Evolutionary conservation across 768 basidiomycete species (phyloP).

Genomic region (Amanita thiersii): DNA sequence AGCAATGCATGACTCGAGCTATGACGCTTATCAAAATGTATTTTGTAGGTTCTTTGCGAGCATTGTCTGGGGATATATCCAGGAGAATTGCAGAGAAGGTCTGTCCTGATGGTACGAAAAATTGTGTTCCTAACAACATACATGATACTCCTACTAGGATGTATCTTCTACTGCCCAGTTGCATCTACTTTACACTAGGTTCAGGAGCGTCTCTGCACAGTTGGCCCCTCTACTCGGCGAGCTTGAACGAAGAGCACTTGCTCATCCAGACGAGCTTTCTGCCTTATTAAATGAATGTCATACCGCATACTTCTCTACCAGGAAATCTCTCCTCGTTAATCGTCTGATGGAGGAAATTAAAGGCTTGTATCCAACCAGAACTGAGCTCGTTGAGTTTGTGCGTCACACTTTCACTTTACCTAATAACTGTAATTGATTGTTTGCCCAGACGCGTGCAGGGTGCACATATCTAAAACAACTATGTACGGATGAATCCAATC

Average conservation of each 20-base stretch:
- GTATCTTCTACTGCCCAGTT: slow-evolving; percentile 72
- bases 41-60: slow-evolving; percentile 79
- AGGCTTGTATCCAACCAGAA: slow-evolving; percentile 68
- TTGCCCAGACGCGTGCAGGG: slow-evolving; percentile 72
- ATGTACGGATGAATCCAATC: slow-evolving; percentile 81
- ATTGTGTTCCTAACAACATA: not conserved
- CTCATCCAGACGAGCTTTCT: slow-evolving; percentile 79
- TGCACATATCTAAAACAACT: slow-evolving; percentile 90
- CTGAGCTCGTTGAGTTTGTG: slow-evolving; percentile 86
- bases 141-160: slow-evolving; percentile 34
- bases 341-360: slow-evolving; percentile 77
- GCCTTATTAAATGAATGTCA: slow-evolving; percentile 84
- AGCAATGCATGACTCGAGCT: slow-evolving; percentile 95
- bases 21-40: slow-evolving; percentile 99
- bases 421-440: not conserved
- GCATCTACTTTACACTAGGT: slow-evolving; percentile 88
- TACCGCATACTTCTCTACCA: slow-evolving; percentile 66
- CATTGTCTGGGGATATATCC: slow-evolving; percentile 70
- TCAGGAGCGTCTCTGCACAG: slow-evolving; percentile 61
- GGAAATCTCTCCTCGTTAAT: slow-evolving; percentile 65
- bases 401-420: slow-evolving; percentile 9
- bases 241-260: slow-evolving; percentile 67
- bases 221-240: slow-evolving; percentile 77
- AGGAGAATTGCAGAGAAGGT: slow-evolving; percentile 74
- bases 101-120: slow-evolving; percentile 6